Conservation (phyloP, 2,329 filamentous ascomycete species). For the Ophiostoma populinum region DNA sequence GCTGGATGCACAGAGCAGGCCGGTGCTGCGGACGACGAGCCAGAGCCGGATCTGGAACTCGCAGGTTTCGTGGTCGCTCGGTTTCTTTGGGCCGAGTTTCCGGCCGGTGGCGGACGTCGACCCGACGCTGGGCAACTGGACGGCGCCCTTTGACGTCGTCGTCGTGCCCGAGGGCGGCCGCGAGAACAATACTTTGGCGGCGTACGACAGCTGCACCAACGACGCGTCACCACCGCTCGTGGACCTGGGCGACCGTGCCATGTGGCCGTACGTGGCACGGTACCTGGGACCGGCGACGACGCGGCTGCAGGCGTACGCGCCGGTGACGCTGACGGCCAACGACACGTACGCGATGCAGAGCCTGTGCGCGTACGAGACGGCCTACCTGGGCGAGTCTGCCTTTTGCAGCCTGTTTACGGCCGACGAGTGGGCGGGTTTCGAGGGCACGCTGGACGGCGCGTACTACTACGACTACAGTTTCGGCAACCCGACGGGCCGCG, state of each 20-base stretch:
- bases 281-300: conserved; percentile 27
- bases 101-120: conserved; percentile 16
- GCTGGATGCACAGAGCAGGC: conserved; percentile 20
- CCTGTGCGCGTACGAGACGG: conserved; percentile 36
- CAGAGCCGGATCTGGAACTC: conserved; percentile 37
- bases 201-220: conserved; percentile 31
- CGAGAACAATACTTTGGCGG: conserved; percentile 34
- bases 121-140: conserved; percentile 21
- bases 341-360: conserved; percentile 34
- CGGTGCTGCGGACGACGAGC: conserved; percentile 34
- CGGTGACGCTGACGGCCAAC: conserved; percentile 28
- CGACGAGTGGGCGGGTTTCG: conserved; percentile 36
- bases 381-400: conserved; percentile 28
- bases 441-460: conserved; percentile 33
- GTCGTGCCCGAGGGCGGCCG: conserved; percentile 31
- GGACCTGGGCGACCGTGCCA: conserved; percentile 22
- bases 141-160: conserved; percentile 27
- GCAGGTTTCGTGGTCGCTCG: conserved; percentile 33
- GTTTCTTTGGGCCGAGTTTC: conserved; percentile 33
- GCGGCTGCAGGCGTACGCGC: conserved; percentile 28
- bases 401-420: conserved; percentile 42
- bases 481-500: conserved; percentile 31
- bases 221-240: conserved; percentile 18
- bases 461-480: conserved; percentile 29
- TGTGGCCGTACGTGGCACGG: conserved; percentile 25